Base-by-base conservation (phyloP, 2,329 filamentous ascomycete genomes). In the Fusarium oxysporum region DNA sequence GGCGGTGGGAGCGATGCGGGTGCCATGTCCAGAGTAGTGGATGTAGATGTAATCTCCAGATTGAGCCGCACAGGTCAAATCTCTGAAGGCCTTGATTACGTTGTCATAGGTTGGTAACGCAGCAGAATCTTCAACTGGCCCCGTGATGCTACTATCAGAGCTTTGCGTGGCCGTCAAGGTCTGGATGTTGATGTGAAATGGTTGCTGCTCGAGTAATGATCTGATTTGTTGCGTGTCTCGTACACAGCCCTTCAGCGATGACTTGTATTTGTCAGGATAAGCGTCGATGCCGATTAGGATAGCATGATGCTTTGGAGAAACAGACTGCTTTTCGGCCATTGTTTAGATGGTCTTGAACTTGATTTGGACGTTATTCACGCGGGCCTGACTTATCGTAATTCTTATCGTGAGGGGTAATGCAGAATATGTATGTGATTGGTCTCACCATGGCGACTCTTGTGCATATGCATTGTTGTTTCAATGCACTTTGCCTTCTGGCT, bases 211-310 rank as follows among this genome's bases (percentile, higher is more conserved):
- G 1, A 68, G 35, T 6, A 71, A 32, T 21, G 38, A 33, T 13
- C 40, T 64, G 21, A 68, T 68, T 11, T 61, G 38, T 5, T 56
- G 32, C 3, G 61, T 51, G 13, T 72, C 70, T 2, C 53, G 30
- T 8, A 72, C 70, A 40, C 70, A 71, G 21, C 67, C 67, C 9
- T 35, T 64, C 7, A 72, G 35, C 12, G 50, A 37, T 14, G 13
- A 14, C 19, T 28, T 28, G 16, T 51, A 35, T 3, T 25, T 32
- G 3, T 38, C 33, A 10, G 60, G 40, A 28, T 72, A 71, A 10
- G 68, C 55, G 25, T 71, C 54, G 38, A 71, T 68, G 2, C 68
- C 70, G 14, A 68, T 56, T 6, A 72, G 28, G 12, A 71, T 59
- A 4, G 56, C 68, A 12, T 72, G 21, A 14, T 63, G 53, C 11